Evolutionary conservation across 148 eudicot genomes (phyloP), one percentile per base, ranked within the genome.

Genomic region (Fagopyrum homotropicum): DNA sequence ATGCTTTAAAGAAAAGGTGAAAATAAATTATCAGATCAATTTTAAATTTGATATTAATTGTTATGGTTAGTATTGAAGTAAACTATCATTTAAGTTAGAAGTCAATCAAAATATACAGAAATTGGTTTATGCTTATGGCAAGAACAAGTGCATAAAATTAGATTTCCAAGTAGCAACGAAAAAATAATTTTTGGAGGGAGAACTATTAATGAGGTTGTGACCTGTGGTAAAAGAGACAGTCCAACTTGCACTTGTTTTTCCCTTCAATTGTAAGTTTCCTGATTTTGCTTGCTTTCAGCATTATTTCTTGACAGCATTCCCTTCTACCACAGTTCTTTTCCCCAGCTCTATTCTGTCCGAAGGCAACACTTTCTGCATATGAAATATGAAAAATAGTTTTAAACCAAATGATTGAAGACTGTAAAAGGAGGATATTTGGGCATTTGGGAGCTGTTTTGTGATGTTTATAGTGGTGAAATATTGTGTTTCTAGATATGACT

Each of bases 281-380:
- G 63, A 26, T 19, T 1, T 54, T 57, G 6, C 6, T 4, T 7
- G 19, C 63, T 57, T 57, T 57, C 63, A 57, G 63, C 63, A 57
- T 19, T 57, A 22, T 57, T 57, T 57, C 7, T 54, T 54, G 59
- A 54, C 17, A 54, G 63, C 63, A 59, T 59, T 59, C 64, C 64
- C 35, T 19, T 59, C 9, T 10, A 59, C 26, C 35, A 59, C 30
- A 17, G 26, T 59, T 22, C 64, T 22, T 22, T 59, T 59, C 3
- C 64, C 19, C 12, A 59, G 64, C 64, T 59, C 35, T 59, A 2
- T 22, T 59, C 64, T 59, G 35, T 59, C 9, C 9, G 35, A 59
- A 59, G 64, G 64, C 3, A 19, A 17, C 40, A 7, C 8, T 59
- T 19, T 59, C 64, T 59, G 35, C 8, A 57, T 59, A 59, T 59